A percentile compares a stretch with the other conserved stretches of the same genome.
These are phyloP conservation scores for Fusarium sp. DNA, from an alignment of 2,329 filamentous ascomycete species.

Conservation along the genomic window DNA sequence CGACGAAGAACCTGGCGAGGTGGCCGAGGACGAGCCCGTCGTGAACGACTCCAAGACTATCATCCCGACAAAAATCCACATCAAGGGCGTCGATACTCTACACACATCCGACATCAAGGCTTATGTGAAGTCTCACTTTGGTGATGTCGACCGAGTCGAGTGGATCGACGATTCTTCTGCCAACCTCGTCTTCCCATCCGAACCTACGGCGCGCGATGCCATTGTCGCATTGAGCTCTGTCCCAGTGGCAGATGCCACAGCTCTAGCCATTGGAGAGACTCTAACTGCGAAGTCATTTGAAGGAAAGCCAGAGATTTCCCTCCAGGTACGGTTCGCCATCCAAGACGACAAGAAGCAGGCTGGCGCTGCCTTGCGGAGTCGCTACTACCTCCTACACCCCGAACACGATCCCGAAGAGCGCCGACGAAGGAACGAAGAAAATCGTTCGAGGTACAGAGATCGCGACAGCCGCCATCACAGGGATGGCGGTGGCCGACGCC, in stretches of 20 bases:
- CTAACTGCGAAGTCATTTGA: slow-evolving; percentile 79
- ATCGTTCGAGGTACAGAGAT: slow-evolving; percentile 75
- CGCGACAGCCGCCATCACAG: slow-evolving; percentile 60
- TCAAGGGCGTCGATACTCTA: slow-evolving; percentile 86
- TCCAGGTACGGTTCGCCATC: slow-evolving; percentile 83
- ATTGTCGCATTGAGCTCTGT: slow-evolving; percentile 68
- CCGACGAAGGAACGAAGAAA: slow-evolving; percentile 69
- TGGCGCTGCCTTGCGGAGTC: slow-evolving; percentile 84
- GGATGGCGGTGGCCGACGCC: slow-evolving; percentile 59
- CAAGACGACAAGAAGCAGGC: slow-evolving; percentile 83
- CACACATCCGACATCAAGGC: slow-evolving; percentile 84
- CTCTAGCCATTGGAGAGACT: slow-evolving; percentile 73
- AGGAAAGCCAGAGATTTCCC: slow-evolving; percentile 75
- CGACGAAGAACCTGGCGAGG: slow-evolving; percentile 59
- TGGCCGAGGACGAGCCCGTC: slow-evolving; percentile 55
- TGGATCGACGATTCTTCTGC: slow-evolving; percentile 97
- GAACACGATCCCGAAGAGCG: slow-evolving; percentile 87
- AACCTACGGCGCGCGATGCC: slow-evolving; percentile 67
- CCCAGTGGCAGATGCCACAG: slow-evolving; percentile 67
- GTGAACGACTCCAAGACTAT: slow-evolving; percentile 50
- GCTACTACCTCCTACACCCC: slow-evolving; percentile 93
- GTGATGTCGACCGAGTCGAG: slow-evolving; percentile 76
- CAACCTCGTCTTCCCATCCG: slow-evolving; percentile 82
- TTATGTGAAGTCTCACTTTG: slow-evolving; percentile 80
- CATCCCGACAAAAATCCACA: slow-evolving; percentile 77